phyloP scores from a whole-genome alignment of 2,329 filamentous ascomycete species.

The Fusarium nisikadoi region DNA sequence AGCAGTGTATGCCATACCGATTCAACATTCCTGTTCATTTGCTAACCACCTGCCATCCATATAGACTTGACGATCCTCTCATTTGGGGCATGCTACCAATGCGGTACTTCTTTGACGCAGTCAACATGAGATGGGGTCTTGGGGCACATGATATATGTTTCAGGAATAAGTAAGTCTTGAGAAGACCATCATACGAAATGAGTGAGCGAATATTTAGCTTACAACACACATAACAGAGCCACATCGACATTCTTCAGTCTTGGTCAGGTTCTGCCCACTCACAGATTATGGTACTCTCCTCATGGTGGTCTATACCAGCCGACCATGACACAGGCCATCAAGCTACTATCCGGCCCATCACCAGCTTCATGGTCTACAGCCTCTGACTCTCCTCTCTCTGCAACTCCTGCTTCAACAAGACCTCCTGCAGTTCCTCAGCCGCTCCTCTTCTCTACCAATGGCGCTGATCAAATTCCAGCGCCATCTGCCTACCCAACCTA shows the following conservation, averaged over 20 bases:
- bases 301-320: slow-evolving; percentile 90
- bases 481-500: slow-evolving; percentile 78
- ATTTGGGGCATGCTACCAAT: slow-evolving; percentile 91
- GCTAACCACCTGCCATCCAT: slow-evolving; percentile 3
- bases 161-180: slow-evolving; percentile 73
- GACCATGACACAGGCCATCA: slow-evolving; percentile 85
- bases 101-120: slow-evolving; percentile 74
- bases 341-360: slow-evolving; percentile 73
- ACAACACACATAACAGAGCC: slow-evolving; percentile 58
- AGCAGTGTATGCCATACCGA: slow-evolving; percentile 50
- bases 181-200: background rate
- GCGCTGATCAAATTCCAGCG: slow-evolving; percentile 72
- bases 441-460: slow-evolving; percentile 72
- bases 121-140: slow-evolving; percentile 86
- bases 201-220: background rate
- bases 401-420: slow-evolving; percentile 3
- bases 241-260: slow-evolving; percentile 84
- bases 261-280: slow-evolving; percentile 91
- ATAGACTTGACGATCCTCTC: slow-evolving; percentile 92
- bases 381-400: slow-evolving; percentile 13
- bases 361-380: slow-evolving; percentile 38
- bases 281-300: slow-evolving; percentile 80
- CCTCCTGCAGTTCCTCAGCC: slow-evolving; percentile 41
- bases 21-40: background rate
- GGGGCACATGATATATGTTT: slow-evolving; percentile 97